Evolutionary conservation across 257 asterid genomes (phyloP), one percentile per base, ranked within the genome.

Genomic region (Verbena officinalis): DNA sequence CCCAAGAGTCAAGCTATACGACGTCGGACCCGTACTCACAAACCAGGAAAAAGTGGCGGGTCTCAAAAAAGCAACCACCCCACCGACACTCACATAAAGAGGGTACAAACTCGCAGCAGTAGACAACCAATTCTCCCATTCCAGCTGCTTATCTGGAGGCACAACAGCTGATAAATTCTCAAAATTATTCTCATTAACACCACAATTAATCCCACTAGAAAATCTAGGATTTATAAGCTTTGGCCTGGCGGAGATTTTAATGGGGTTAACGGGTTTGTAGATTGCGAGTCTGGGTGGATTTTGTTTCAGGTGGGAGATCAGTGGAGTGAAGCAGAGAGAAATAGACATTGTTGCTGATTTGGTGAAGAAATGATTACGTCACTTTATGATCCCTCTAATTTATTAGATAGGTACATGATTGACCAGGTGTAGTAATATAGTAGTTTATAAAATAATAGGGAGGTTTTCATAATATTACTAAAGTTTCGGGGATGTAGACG

Each of bases 21-120:
- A 86, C 70, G 71, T 58, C 10, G 96, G 96, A 15, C 81, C 95
- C 72, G 73, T 49, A n/a, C 77, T 36, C 54, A 88, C 96, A 72
- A 86, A 86, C 95, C 94, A 88, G 14, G 94, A 74, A 75, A 88
- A 91, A 4, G 88, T 81, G 45, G 91, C 67, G 38, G 97, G 97
- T 43, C 71, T 75, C 7, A 80, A 24, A 55, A 87, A 81, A 42
- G 95, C 96, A 78, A 89, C 70, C 40, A 67, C 50, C 55, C 87
- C 98, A 31, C 98, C 98, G 40, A 74, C 85, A 14, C 86, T 86
- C 50, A 91, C 96, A 77, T 91, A 89, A 6, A 91, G 56, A 55
- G 98, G 98, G 77, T 84, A 91, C 75, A 89, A 84, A 48, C 92
- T 84, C 7, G 95, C 95, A 36, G 89, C 87, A 66, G 79, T 43